A percentile compares a stretch with the other conserved stretches of the same genome.
Evolutionary conservation across 169 alveolate species (phyloP).

Genomic region (Babesia sp.): DNA sequence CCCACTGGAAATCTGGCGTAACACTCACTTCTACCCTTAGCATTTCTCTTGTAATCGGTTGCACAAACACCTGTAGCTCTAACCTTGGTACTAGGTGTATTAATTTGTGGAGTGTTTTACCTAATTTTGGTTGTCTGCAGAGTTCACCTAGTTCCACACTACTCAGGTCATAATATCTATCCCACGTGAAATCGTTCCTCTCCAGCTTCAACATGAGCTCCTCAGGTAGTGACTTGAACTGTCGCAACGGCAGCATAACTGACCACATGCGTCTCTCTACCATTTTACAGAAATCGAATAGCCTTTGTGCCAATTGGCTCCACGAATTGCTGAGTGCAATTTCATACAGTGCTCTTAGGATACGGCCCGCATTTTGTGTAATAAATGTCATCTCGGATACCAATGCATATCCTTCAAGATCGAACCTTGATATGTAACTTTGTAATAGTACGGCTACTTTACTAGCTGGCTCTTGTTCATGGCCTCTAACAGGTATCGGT

Average conservation of each 20-base stretch:
- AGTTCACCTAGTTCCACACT: constrained; percentile 92
- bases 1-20: constrained; percentile 96
- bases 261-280: constrained; percentile 98
- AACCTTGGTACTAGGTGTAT: constrained; percentile 92
- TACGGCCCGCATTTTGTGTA: constrained; percentile 98
- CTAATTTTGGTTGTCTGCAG: constrained; percentile 89
- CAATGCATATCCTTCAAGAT: constrained; percentile 95
- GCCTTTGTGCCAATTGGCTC: constrained; percentile 89
- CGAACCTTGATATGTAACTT: constrained; percentile 93
- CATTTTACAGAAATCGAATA: constrained; percentile 94
- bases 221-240: constrained; percentile 92
- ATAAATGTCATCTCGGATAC: constrained; percentile 98
- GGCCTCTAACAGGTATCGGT: constrained; percentile 89
- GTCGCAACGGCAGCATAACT: constrained; percentile 97
- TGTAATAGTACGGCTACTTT: constrained; percentile 95
- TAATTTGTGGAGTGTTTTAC: constrained; percentile 82
- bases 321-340: constrained; percentile 92
- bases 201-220: constrained; percentile 93
- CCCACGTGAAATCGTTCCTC: constrained; percentile 94
- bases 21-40: constrained; percentile 90
- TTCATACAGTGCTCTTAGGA: constrained; percentile 97
- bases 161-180: constrained; percentile 92
- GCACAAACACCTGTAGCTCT: constrained; percentile 92
- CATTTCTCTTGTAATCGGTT: constrained; percentile 94
- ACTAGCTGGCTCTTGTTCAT: constrained; percentile 83